phyloP scores from a whole-genome alignment of 2,329 filamentous ascomycete species.

The Paraphaeosphaeria sporulosa region DNA sequence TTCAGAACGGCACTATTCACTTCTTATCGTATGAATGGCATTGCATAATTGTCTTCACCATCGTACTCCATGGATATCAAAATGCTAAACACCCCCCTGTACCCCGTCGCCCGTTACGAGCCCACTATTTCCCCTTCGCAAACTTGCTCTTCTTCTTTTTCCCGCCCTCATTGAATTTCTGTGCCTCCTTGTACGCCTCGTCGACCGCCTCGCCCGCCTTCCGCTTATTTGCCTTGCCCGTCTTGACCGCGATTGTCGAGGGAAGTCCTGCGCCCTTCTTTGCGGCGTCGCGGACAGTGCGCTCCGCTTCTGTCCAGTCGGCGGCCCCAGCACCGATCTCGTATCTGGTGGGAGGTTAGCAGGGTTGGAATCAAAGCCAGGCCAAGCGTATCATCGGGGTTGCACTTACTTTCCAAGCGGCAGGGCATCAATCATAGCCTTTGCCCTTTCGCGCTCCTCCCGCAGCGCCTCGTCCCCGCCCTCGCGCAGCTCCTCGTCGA shows the following conservation, averaged over 20 bases:
- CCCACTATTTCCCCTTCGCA: constrained; percentile 17
- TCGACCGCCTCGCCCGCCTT: constrained; percentile 69
- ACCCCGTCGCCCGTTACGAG: not conserved
- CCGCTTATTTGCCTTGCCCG: constrained; percentile 68
- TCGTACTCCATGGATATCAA: not conserved
- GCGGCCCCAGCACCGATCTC: constrained; percentile 57
- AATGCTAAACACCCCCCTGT: not conserved
- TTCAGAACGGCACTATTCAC: no score
- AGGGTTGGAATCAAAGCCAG: not conserved
- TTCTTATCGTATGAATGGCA: not conserved
- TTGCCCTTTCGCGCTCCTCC: constrained; percentile 79
- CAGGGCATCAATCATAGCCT: constrained; percentile 87
- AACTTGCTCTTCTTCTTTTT: constrained; percentile 46
- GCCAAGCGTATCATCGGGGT: not conserved
- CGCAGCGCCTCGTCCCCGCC: constrained; percentile 78
- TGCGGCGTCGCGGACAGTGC: constrained; percentile 68
- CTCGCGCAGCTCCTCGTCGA: constrained; percentile 85
- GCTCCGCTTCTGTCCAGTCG: constrained; percentile 72
- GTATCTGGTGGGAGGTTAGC: constrained; percentile 42
- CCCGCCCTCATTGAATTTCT: constrained; percentile 44
- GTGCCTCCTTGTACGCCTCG: constrained; percentile 53
- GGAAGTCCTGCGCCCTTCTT: constrained; percentile 60
- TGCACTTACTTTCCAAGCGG: constrained; percentile 80
- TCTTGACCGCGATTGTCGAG: constrained; percentile 81
- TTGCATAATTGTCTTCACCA: not conserved